Percentiles rank a stretch among this genome's conserved stretches.
phyloP scores from a whole-genome alignment of 139 green algal genomes.

The Parachlorella kessleri region DNA sequence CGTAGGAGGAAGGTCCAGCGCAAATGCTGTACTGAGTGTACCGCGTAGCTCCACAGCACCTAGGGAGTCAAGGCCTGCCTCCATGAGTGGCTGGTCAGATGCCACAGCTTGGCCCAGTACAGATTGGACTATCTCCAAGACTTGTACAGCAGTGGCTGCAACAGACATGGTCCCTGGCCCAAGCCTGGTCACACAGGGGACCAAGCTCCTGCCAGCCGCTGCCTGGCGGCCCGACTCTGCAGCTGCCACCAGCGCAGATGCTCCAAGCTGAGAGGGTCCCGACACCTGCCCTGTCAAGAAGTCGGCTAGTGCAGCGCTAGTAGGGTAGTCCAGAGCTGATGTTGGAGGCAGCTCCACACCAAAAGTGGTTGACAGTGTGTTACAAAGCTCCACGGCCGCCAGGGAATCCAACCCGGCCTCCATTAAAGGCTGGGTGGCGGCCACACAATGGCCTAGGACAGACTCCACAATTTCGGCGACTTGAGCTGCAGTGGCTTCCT shows the following conservation, averaged over 20 bases:
- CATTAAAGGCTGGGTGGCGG: conserved; percentile 61
- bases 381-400: conserved; percentile 68
- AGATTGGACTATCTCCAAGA: not conserved
- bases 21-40: conserved; percentile 27
- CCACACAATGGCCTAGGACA: conserved; percentile 48
- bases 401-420: conserved; percentile 78
- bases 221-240: not conserved
- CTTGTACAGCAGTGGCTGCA: not conserved
- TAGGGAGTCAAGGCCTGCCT: conserved; percentile 73
- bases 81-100: conserved; percentile 16
- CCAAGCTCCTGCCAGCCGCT: not conserved
- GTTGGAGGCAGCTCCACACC: conserved; percentile 43
- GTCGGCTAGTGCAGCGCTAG: conserved; percentile 31
- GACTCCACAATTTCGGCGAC: conserved; percentile 7
- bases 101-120: conserved; percentile 36
- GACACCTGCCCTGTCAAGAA: not conserved
- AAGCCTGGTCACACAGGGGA: not conserved
- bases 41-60: conserved; percentile 51
- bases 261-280: not conserved
- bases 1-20: conserved; percentile 42
- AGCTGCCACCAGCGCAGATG: not conserved
- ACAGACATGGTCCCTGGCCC: not conserved
- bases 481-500: not conserved
- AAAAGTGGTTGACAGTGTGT: conserved; percentile 33
- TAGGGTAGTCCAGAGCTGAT: conserved; percentile 85